A percentile compares a stretch with the other conserved stretches of the same genome.
Evolutionary conservation across 495 filamentous ascomycete species (phyloP).

Genomic region (Penicillium nucicola): DNA sequence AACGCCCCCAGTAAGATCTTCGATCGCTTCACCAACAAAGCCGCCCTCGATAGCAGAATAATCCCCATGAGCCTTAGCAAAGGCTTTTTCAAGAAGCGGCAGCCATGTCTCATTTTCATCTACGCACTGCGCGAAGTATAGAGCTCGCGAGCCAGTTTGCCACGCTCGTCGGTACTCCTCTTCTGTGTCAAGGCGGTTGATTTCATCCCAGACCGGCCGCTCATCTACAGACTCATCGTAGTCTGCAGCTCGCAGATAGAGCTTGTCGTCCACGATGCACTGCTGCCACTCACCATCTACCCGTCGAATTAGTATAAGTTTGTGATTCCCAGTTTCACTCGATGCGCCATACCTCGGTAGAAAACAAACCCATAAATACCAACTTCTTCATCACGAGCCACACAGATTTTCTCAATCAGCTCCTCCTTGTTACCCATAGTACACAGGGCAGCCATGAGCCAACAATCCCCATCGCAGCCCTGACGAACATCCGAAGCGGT

Average conservation of each 20-base stretch:
- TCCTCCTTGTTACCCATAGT: constrained; percentile 78
- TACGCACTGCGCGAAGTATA: constrained; percentile 85
- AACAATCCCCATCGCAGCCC: constrained; percentile 82
- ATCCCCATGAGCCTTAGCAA: constrained; percentile 92
- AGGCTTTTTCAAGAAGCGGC: constrained; percentile 91
- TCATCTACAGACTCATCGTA: constrained; percentile 72
- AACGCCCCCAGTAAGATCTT: constrained; percentile 91
- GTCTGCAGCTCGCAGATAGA: constrained; percentile 79
- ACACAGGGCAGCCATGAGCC: constrained; percentile 84
- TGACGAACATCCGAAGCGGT: constrained; percentile 81
- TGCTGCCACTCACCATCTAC: constrained; percentile 89
- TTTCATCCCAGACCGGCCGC: constrained; percentile 66
- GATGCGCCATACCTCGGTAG: constrained; percentile 57
- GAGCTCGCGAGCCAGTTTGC: constrained; percentile 71
- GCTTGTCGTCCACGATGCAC: constrained; percentile 81
- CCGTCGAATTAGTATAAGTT: constrained; percentile 3
- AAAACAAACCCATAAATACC: constrained; percentile 97
- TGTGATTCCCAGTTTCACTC: too few species aligned
- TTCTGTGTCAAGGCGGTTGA: constrained; percentile 68
- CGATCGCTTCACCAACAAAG: constrained; percentile 82
- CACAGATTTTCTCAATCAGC: constrained; percentile 78
- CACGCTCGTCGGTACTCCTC: constrained; percentile 73
- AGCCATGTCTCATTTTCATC: constrained; percentile 92
- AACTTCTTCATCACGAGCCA: constrained; percentile 72
- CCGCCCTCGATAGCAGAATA: constrained; percentile 82